These are phyloP conservation scores for Candida chauliodis DNA, from an alignment of 805 yeast genomes.

Conservation along the genomic window DNA sequence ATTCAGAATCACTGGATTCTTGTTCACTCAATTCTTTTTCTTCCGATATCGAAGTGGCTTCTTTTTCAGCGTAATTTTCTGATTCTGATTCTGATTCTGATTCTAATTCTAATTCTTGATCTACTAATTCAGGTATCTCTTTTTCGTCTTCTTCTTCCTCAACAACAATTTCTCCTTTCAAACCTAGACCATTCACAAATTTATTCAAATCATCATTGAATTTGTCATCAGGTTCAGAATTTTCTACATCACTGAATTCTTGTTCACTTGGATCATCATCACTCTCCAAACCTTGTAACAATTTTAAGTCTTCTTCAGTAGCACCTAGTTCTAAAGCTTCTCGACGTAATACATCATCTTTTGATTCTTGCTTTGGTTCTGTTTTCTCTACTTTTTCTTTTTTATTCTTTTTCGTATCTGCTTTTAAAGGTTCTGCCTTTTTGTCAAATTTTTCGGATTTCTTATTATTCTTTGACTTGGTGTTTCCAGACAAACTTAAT, in stretches of 20 bases:
- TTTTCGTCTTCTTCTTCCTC: constrained; percentile 28
- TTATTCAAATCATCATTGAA: constrained; percentile 53
- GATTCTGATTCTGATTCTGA: constrained; percentile 16
- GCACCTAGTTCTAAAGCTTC: constrained; percentile 86
- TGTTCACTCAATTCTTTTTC: constrained; percentile 14
- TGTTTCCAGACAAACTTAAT: constrained; percentile 23
- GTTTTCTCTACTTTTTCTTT: constrained; percentile 10
- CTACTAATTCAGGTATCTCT: constrained; percentile 36
- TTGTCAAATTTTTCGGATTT: constrained; percentile 12
- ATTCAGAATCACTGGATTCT: constrained; percentile 12
- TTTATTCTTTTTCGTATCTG: constrained; percentile 3
- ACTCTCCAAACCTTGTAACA: constrained; percentile 47
- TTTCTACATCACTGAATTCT: constrained; percentile 44
- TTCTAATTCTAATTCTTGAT: constrained; percentile 15
- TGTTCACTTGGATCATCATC: constrained; percentile 50
- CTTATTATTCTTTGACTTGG: constrained; percentile 16
- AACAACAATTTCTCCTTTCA: constrained; percentile 39
- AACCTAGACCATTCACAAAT: constrained; percentile 68
- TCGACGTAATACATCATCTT: constrained; percentile 48
- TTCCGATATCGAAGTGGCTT: constrained; percentile 27
- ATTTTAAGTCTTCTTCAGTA: constrained; percentile 70
- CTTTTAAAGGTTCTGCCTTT: constrained; percentile 4
- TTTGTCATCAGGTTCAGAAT: constrained; percentile 29
- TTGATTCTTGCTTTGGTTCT: constrained; percentile 11
- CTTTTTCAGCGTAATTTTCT: constrained; percentile 18